phyloP scores from a whole-genome alignment of 257 asterid species.

The Jacaranda copaia region DNA sequence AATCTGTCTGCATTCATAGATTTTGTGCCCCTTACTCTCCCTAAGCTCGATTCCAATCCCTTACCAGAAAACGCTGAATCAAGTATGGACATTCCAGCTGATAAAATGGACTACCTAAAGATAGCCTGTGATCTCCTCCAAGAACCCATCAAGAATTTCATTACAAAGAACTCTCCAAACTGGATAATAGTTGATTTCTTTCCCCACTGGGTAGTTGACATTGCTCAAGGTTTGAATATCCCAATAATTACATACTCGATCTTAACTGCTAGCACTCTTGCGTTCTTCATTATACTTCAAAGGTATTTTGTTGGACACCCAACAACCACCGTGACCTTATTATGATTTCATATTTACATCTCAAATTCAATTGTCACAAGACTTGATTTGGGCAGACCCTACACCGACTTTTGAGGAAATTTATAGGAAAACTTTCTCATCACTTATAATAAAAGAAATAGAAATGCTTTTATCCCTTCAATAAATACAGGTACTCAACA shows the following conservation, averaged over 20 bases:
- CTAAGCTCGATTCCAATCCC: slow-evolving; percentile 15
- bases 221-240: slow-evolving; percentile 18
- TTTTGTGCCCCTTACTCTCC: slow-evolving; percentile 26
- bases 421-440: too few species aligned
- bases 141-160: slow-evolving; percentile 27
- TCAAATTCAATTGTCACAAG: too few species aligned
- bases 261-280: slow-evolving; percentile 14
- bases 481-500: too few species aligned
- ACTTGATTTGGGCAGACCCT: too few species aligned
- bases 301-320: too few species aligned
- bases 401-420: too few species aligned
- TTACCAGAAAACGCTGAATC: slow-evolving; percentile 44
- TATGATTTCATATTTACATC: too few species aligned
- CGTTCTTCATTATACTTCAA: too few species aligned
- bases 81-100: slow-evolving; percentile 35
- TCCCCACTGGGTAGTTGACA: background rate
- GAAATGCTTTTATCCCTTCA: too few species aligned
- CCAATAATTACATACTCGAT: background rate
- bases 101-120: slow-evolving; percentile 24
- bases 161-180: slow-evolving; percentile 25
- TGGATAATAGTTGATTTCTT: slow-evolving; percentile 31
- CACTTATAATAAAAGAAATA: too few species aligned
- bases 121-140: slow-evolving; percentile 26
- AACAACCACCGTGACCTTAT: too few species aligned
- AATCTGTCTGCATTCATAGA: background rate